Evolutionary conservation across 2,329 filamentous ascomycete species (phyloP).

Genomic region (Cladosporium sphaerospermum): DNA sequence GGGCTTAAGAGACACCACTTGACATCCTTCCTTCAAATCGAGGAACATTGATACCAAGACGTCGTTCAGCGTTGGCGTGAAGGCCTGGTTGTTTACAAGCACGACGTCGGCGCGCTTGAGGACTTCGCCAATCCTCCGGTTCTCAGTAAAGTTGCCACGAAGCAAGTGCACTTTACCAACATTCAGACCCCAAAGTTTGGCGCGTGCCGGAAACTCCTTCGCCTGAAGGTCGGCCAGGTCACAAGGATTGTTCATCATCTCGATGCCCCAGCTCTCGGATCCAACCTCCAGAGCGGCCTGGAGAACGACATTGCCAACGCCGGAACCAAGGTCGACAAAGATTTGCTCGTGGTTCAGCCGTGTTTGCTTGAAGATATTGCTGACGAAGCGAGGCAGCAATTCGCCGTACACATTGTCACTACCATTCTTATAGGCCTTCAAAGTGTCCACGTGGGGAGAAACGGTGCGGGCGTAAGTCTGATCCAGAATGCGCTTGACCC

Average conservation of each 20-base stretch:
- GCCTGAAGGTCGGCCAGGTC: slow-evolving; percentile 74
- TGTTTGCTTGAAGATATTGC: slow-evolving; percentile 71
- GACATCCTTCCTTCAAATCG: slow-evolving; percentile 83
- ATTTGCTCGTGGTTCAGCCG: slow-evolving; percentile 74
- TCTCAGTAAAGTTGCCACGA: slow-evolving; percentile 76
- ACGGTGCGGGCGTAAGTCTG: slow-evolving; percentile 90
- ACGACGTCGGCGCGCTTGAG: slow-evolving; percentile 88
- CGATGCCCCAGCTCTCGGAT: slow-evolving; percentile 92
- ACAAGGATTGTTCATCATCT: slow-evolving; percentile 90
- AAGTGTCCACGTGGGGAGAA: slow-evolving; percentile 75
- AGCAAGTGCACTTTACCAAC: slow-evolving; percentile 75
- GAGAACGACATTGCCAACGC: slow-evolving; percentile 90
- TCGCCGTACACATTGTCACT: slow-evolving; percentile 95
- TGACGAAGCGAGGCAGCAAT: slow-evolving; percentile 76
- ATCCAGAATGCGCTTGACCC: slow-evolving; percentile 54
- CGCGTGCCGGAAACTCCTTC: slow-evolving; percentile 76
- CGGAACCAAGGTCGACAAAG: slow-evolving; percentile 91
- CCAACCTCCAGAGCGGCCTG: slow-evolving; percentile 91
- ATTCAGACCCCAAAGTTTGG: slow-evolving; percentile 79
- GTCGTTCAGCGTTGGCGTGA: slow-evolving; percentile 80
- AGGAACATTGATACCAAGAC: slow-evolving; percentile 82
- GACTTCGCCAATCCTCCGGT: slow-evolving; percentile 61
- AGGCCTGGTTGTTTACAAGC: slow-evolving; percentile 96
- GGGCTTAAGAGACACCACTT: slow-evolving; percentile 84
- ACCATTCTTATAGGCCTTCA: slow-evolving; percentile 81